phyloP scores from a whole-genome alignment of 129 eudicot species.

The Helianthus annuus region DNA sequence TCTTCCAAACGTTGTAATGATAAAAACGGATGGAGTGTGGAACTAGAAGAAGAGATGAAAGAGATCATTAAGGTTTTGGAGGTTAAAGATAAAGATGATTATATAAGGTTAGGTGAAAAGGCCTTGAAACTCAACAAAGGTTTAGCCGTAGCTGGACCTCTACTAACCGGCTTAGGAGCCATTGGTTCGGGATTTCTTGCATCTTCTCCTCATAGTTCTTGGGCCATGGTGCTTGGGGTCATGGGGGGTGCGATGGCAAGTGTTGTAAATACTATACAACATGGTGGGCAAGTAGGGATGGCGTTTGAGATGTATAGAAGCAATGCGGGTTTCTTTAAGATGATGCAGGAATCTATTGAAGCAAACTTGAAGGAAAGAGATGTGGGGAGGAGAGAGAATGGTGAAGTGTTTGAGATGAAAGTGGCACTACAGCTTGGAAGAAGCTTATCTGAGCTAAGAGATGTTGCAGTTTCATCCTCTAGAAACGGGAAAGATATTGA shows the following conservation, averaged over 20 bases:
- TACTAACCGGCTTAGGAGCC: conserved; percentile 60
- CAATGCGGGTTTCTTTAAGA: conserved; percentile 70
- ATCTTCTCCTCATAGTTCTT: conserved; percentile 31
- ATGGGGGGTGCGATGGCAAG: conserved; percentile 60
- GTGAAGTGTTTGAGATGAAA: conserved; percentile 67
- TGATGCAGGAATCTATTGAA: conserved; percentile 54
- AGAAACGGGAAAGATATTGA: conserved; percentile 26
- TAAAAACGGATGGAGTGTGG: conserved; percentile 53
- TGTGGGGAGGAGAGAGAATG: conserved; percentile 53
- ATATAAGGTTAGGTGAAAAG: conserved; percentile 56
- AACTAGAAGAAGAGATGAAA: conserved; percentile 63
- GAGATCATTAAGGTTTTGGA: conserved; percentile 43
- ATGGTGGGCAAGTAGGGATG: conserved; percentile 88
- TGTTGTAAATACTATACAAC: conserved; percentile 60
- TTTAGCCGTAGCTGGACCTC: conserved; percentile 58
- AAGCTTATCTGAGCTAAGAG: conserved; percentile 61
- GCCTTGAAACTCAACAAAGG: conserved; percentile 60
- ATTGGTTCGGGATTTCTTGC: conserved; percentile 47
- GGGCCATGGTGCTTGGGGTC: conserved; percentile 58
- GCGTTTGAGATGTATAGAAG: conserved; percentile 77
- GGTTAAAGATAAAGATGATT: conserved; percentile 60
- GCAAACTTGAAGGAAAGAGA: conserved; percentile 49
- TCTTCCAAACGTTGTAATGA: neutral
- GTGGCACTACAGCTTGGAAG: conserved; percentile 70
- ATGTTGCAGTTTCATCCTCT: conserved; percentile 45